Base-by-base conservation (phyloP, 2,329 filamentous ascomycete genomes). In the Nigrospora oryzae region DNA sequence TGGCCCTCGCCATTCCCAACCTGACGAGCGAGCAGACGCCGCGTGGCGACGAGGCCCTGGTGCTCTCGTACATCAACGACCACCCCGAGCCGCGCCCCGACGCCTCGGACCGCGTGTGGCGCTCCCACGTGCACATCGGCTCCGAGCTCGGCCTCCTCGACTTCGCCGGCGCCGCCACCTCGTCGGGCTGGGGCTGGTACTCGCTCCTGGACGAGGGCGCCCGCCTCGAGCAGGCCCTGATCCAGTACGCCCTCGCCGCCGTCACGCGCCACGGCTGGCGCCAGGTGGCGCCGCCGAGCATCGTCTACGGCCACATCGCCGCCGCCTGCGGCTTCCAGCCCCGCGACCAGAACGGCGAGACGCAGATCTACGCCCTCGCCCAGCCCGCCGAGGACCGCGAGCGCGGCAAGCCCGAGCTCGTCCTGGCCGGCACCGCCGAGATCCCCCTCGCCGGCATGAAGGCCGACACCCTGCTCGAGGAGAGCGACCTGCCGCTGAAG, bases 111-210 rank as follows among this genome's bases (percentile, higher is more conserved):
- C 66, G 68, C 46, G 66, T 76, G 7, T 83, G 76, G 76, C 74
- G 80, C 36, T 91, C 86, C 0, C 90, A 96, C 63, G 85, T 93
- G 8, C 78, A 91, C 53, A 91, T 98, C 54, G 93, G 93, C 31
- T 74, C 81, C 5, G 80, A 89, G 58, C 77, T 98, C n/a, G 83
- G 84, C 32, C 75, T 98, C n/a, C 73, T 98, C 42, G 91, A 98
- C 67, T 96, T 98, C 59, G 73, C 84, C 5, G 83, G 77, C 47
- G 89, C 89, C 5, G 84, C 84, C 2, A 81, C 78, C n/a, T 83
- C 88, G 2, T 87, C 84, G 4, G 93, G 93, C 34, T 98, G 91
- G 91, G 93, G 93, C 1, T 98, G 89, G 88, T 98, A 98, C 69
- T 97, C 89, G 65, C 79, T 98, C 11, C 73, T 88, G n/a, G 88